Evolutionary conservation across 139 green algal genomes (phyloP), one percentile per base, ranked within the genome.

Genomic region (Monoraphidium neglectum): DNA sequence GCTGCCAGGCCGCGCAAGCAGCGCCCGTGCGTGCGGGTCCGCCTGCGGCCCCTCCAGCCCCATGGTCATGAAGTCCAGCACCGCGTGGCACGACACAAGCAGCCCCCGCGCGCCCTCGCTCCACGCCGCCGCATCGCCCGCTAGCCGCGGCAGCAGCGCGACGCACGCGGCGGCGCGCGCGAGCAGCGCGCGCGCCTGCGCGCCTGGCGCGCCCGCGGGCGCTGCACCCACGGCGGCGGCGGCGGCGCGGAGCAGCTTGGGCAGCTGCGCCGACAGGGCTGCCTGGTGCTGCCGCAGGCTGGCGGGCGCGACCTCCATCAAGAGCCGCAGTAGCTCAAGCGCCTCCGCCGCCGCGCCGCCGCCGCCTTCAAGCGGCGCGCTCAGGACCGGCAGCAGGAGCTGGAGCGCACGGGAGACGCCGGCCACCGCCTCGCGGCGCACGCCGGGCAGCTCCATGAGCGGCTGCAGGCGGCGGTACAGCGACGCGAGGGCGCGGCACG

Each of bases 401-500:
- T 74, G 71, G 66, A 89, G 63, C 30, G 84, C 62, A 18, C 82
- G 82, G 26, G 74, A 64, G 35, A 74, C 84, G 4, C 70, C 56
- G 16, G 71, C 65, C 1, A 73, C 69, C 1, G 67, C 77, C 26
- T 90, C 85, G 0, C 84, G 74, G 24, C 85, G 73, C 56, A 90
- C 74, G 12, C 84, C 85, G 2, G 84, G 84, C 21, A 90, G 68
- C 0, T 90, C 83, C 2, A 90, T 77, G 40, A 88, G 74, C 49
- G 70, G 72, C 26, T 54, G 60, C 38, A 90, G 16, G 23, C 85
- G 72, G 12, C 10, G 6, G 37, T 86, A 90, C 8, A 90, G 82
- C 1, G 72, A 51, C 5, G 67, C 54, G 68, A 82, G 32, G 74
- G 68, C 60, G 46, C 36, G 67, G 0, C 47, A 49, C 30, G 70